A percentile compares a stretch with the other conserved stretches of the same genome.
These are phyloP conservation scores for Mycosphaerella arachidis DNA, from an alignment of 2,329 filamentous ascomycete genomes.

Conservation along the genomic window DNA sequence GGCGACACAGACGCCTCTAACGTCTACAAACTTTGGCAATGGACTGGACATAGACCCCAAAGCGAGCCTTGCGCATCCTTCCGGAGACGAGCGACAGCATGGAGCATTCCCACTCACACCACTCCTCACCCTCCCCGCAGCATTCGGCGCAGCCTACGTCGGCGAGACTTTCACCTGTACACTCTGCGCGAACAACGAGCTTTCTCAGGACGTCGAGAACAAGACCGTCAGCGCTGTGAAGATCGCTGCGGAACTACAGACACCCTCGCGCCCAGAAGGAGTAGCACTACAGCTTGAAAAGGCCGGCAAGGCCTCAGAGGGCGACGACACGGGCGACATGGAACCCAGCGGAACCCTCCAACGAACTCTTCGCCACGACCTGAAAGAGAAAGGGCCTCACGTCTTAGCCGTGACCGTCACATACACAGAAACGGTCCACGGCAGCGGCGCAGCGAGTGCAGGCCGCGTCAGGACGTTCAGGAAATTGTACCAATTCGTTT, in stretches of 20 bases:
- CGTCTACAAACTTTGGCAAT: conserved; percentile 47
- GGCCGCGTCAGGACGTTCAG: conserved; percentile 77
- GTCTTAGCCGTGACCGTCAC: conserved; percentile 89
- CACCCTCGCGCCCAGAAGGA: conserved; percentile 63
- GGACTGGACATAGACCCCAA: conserved; percentile 49
- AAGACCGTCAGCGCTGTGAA: conserved; percentile 66
- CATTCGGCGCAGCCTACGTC: conserved; percentile 91
- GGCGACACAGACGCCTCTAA: conserved; percentile 62
- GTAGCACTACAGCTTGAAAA: conserved; percentile 54
- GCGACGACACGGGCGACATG: conserved; percentile 36
- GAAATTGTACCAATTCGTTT: conserved; percentile 95
- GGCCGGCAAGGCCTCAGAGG: conserved; percentile 43
- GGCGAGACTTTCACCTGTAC: conserved; percentile 94
- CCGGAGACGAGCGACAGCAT: conserved; percentile 39
- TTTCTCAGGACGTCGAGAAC: conserved; percentile 37
- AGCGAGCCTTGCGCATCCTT: conserved; percentile 71
- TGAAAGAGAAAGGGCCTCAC: conserved; percentile 92
- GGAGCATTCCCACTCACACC: conserved; percentile 54
- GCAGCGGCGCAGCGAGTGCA: conserved; percentile 45
- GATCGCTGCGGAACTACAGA: conserved; percentile 93
- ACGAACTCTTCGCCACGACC: conserved; percentile 74
- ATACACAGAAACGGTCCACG: conserved; percentile 71
- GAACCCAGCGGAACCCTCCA: conserved; percentile 66
- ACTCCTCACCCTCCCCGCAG: conserved; percentile 75
- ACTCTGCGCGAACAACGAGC: conserved; percentile 90